Evolutionary conservation across 257 asterid species (phyloP), one percentile per base, ranked within the genome.

Genomic region (Solanum medicagineum): DNA sequence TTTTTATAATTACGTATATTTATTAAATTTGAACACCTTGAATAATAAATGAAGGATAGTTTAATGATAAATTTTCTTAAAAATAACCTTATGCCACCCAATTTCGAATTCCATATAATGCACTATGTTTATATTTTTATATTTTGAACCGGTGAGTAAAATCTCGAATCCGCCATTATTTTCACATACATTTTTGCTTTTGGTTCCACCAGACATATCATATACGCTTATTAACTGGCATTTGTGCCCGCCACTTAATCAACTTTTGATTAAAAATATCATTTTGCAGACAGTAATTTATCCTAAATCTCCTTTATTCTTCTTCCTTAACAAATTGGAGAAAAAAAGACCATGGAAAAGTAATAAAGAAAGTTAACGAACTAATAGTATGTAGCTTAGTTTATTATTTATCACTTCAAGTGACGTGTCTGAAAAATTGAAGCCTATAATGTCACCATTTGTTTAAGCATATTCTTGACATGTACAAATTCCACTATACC

Each of bases 211-310:
- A 45, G 19, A 49, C 71, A 29, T 59, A 40, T 81, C 84, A 4
- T 60, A n/a, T 44, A 59, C 1, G n/a, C 57, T 15, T 81, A 59
- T 15, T 81, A 59, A 81, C 49, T 86, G 81, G 84, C 83, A 20
- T 4, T 3, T 44, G 14, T 81, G 9, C 9, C 68, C 13, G 45
- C 68, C 59, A 20, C 40, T 57, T 1, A 1, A 68, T 81, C 12
- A 86, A 47, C 42, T 36, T 36, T 4, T 36, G 42, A 36, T 36
- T 36, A 47, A 49, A 19, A 60, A 5, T 16, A 15, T 56, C 13
- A 26, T 19, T 80, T 17, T 6, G 3, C 26, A 36, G 5, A 80
- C 32, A 36, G 1, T 36, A 54, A 80, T 32, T 24, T 24, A 53
- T 12, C 44, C 49, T 26, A 19, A 8, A 10, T 79, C 66, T 53